phyloP scores from a whole-genome alignment of 2,329 filamentous ascomycete genomes.

The Zymoseptoria crescenta region DNA sequence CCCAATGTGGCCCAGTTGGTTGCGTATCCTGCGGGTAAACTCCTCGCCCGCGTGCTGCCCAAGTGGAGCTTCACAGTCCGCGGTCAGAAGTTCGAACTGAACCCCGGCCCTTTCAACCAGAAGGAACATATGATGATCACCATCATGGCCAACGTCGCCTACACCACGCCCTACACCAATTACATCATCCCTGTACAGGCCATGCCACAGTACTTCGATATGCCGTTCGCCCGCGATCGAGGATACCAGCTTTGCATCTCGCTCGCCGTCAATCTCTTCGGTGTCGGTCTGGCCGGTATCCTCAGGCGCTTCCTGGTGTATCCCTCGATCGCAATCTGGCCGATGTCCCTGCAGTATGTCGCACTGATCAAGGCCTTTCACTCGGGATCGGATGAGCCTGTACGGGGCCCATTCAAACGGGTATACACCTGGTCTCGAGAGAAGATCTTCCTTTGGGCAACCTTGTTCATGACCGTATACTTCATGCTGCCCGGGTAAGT shows the following conservation, averaged over 20 bases:
- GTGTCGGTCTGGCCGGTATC: conserved; percentile 76
- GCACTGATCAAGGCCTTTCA: conserved; percentile 7
- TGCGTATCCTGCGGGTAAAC: conserved; percentile 39
- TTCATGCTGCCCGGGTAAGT: conserved; percentile 6
- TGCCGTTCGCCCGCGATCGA: conserved; percentile 2
- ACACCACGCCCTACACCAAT: not conserved
- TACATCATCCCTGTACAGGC: conserved; percentile 5
- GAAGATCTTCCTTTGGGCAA: conserved; percentile 5
- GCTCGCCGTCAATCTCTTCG: conserved; percentile 37
- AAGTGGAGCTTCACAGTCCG: conserved; percentile 45
- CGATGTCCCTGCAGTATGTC: conserved; percentile 27
- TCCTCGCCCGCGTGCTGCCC: conserved; percentile 50
- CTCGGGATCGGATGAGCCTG: conserved; percentile 4
- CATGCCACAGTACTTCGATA: conserved; percentile 3
- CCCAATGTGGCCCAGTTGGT: conserved; percentile 26
- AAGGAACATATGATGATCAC: conserved; percentile 57
- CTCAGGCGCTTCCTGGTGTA: conserved; percentile 72
- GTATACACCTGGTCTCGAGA: conserved; percentile 6
- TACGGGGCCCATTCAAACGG: conserved; percentile 3
- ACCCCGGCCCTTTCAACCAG: conserved; percentile 52
- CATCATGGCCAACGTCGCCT: conserved; percentile 53
- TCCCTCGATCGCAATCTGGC: conserved; percentile 85
- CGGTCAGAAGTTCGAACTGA: conserved; percentile 50
- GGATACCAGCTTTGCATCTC: conserved; percentile 5
- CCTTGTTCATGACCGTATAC: conserved; percentile 1